phyloP scores from a whole-genome alignment of 306 rosid species.

The Geum urbanum region DNA sequence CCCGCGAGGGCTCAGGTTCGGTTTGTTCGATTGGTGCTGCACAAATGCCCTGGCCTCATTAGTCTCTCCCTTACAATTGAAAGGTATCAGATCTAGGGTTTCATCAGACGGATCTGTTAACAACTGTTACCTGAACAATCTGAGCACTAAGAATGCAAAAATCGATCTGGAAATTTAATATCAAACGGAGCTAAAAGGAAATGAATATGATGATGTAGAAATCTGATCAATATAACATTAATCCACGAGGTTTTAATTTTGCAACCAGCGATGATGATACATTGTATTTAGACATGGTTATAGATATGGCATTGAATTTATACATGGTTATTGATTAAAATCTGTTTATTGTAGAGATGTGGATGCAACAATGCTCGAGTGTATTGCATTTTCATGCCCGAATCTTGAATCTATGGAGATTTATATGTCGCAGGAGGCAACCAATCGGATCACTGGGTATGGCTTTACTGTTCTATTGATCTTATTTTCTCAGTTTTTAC shows the following conservation, averaged over 20 bases:
- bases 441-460: constrained; percentile 90
- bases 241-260: background rate
- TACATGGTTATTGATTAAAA: background rate
- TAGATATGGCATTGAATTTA: background rate
- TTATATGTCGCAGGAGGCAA: constrained; percentile 36
- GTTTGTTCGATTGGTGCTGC: constrained; percentile 72
- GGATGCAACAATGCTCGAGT: constrained; percentile 93
- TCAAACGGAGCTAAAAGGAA: background rate
- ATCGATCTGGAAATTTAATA: constrained; percentile 2
- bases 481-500: background rate
- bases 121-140: constrained; percentile 4
- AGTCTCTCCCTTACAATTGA: constrained; percentile 86
- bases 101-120: constrained; percentile 14
- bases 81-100: constrained; percentile 62
- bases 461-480: background rate
- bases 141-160: background rate
- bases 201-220: background rate
- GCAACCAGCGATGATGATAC: background rate
- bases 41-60: constrained; percentile 69
- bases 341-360: constrained; percentile 51
- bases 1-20: constrained; percentile 69
- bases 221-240: background rate
- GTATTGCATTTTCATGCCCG: constrained; percentile 93
- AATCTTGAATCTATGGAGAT: constrained; percentile 77
- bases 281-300: background rate